These are phyloP conservation scores for Neckera pumila DNA, from an alignment of 225 moss, liverwort and hornwort species.

Conservation along the genomic window DNA sequence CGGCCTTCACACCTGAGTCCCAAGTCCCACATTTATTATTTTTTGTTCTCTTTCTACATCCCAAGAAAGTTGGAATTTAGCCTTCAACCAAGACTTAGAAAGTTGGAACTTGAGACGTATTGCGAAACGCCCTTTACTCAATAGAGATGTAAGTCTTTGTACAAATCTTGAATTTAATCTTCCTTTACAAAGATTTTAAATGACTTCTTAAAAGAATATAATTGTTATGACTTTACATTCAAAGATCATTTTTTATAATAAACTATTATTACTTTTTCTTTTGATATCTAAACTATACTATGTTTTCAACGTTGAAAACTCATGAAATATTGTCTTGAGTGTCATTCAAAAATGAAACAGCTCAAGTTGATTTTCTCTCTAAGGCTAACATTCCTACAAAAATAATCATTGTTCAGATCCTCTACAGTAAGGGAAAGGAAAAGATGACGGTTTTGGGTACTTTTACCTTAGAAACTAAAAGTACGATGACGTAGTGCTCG, in stretches of 20 bases:
- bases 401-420: not conserved
- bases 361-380: not conserved
- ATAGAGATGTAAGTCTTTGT: not conserved
- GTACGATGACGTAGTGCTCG: too few species aligned
- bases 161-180: not conserved
- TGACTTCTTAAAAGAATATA: not conserved
- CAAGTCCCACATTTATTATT: not conserved
- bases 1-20: not conserved
- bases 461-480: not conserved
- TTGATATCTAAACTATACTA: too few species aligned
- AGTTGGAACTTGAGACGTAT: rapidly evolving
- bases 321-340: not conserved
- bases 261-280: too few species aligned
- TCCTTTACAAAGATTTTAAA: not conserved
- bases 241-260: not conserved
- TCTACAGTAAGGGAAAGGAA: too few species aligned
- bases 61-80: rapidly evolving
- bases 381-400: not conserved
- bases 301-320: not conserved
- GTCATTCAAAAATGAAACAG: not conserved
- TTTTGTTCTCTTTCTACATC: not conserved
- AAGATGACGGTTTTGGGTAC: not conserved
- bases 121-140: not conserved
- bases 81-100: rapidly evolving
- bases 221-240: not conserved